Conservation (phyloP, 768 basidiomycete genomes). For the Hemileccinum impolitum region DNA sequence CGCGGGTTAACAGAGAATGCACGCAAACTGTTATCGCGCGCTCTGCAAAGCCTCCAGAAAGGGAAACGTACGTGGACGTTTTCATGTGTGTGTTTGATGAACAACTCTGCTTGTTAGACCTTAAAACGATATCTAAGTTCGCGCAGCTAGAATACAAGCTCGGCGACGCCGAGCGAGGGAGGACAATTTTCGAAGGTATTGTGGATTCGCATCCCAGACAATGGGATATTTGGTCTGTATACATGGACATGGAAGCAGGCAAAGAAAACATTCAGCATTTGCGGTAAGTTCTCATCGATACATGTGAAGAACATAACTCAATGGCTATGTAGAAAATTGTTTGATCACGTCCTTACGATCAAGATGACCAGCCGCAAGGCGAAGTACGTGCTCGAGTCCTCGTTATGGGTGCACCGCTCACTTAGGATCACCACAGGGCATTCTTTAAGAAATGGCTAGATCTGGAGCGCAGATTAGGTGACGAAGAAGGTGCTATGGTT, state of each 20-base stretch:
- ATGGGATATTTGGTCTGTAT: constrained; percentile 93
- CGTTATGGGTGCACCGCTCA: not conserved
- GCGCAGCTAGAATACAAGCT: constrained; percentile 93
- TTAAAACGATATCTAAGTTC: constrained; percentile 94
- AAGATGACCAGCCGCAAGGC: constrained; percentile 96
- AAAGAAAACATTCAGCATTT: constrained; percentile 76
- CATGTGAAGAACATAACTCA: not conserved
- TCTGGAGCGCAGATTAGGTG: constrained; percentile 81
- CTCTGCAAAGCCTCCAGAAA: constrained; percentile 88
- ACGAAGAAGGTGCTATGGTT: constrained; percentile 71
- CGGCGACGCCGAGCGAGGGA: constrained; percentile 92
- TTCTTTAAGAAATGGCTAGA: constrained; percentile 99
- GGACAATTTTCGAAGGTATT: constrained; percentile 95
- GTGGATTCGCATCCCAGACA: constrained; percentile 93
- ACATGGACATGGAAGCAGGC: constrained; percentile 93
- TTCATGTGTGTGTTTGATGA: constrained; percentile 1
- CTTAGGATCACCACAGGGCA: constrained; percentile 45
- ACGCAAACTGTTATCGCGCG: constrained; percentile 80
- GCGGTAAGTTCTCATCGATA: constrained; percentile 44
- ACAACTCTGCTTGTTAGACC: constrained; percentile 47
- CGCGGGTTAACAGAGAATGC: constrained; percentile 74
- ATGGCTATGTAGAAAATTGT: constrained; percentile 61
- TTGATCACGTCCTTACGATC: constrained; percentile 73
- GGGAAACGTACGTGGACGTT: constrained; percentile 71
- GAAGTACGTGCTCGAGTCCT: constrained; percentile 59